Evolutionary conservation across 2,329 filamentous ascomycete species (phyloP).

Genomic region (Didymella keratinophila): DNA sequence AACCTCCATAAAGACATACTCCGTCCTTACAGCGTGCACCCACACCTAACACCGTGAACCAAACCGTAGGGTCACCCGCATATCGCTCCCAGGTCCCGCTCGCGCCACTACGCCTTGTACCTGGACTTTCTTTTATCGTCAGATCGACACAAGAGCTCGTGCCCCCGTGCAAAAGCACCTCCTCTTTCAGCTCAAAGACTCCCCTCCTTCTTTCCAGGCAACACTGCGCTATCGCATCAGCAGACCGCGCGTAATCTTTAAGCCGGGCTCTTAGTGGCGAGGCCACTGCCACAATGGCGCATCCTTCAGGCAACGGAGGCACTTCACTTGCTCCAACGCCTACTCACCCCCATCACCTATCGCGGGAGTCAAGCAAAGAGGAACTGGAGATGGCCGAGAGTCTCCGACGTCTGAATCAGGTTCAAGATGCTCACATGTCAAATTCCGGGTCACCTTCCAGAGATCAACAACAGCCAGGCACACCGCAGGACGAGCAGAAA

Average conservation of each 20-base stretch:
- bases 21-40: constrained; percentile 27
- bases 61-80: constrained; percentile 30
- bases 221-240: constrained; percentile 31
- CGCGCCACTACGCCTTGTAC: constrained; percentile 29
- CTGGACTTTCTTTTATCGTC: constrained; percentile 26
- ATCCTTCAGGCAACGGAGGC: constrained; percentile 43
- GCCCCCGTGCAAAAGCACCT: constrained; percentile 3
- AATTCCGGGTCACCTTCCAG: constrained; percentile 28
- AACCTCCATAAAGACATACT: constrained; percentile 29
- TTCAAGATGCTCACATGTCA: constrained; percentile 46
- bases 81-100: constrained; percentile 38
- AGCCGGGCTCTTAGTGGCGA: constrained; percentile 20
- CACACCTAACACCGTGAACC: constrained; percentile 25
- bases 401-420: constrained; percentile 55
- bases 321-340: constrained; percentile 49
- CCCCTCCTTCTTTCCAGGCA: constrained; percentile 18
- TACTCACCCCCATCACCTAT: constrained; percentile 49
- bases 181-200: constrained; percentile 5
- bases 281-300: constrained; percentile 36
- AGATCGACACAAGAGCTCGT: constrained; percentile 11
- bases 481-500: constrained; percentile 31
- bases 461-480: constrained; percentile 28
- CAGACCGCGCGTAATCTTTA: constrained; percentile 12
- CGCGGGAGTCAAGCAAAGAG: constrained; percentile 56
- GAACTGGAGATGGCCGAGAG: constrained; percentile 60